Base-by-base conservation (phyloP, 2,329 filamentous ascomycete species). In the Diplodia corticola region DNA sequence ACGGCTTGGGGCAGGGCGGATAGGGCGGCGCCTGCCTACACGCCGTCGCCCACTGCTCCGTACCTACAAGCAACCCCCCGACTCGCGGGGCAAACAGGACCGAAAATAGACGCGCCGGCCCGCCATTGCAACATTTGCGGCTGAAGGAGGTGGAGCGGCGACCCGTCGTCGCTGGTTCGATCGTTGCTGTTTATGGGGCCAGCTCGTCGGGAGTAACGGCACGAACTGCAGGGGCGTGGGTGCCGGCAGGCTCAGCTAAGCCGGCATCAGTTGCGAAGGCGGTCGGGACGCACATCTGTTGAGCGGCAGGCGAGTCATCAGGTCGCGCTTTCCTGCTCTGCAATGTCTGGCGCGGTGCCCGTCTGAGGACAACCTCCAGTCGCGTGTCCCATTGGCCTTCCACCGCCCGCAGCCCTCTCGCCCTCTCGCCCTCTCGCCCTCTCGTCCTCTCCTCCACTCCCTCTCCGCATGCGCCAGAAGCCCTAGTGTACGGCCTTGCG, bases 201-300 rank as follows among this genome's bases (percentile, higher is more conserved):
- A 35, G 57, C 40, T 49, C 44, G 40, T 61, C 57, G 57, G 57
- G 57, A 61, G 57, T 49, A 61, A 49, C 57, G 57, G 57, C 57
- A 61, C 57, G 28, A 22, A n/a, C 22, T 61, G 57, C 57, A 61
- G 57, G 57, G 57, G 57, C 57, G 10, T 20, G 48, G 40, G 20
- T 28, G 57, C 57, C 24, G 35, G 17, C 13, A 15, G 40, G 13
- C 55, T 59, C 55, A 48, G 26, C 40, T 26, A 48, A 44, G 10
- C n/a, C 55, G 15, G 57, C 57, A 7, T 61, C 57, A 20, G 24
- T 49, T 4, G 5, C 30, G 57, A 40, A 30, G 48, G 57, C 57
- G 57, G 57, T 49, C 57, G 48, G 37, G n/a, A 2, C 44, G 40
- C 57, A 49, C 55, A 60, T 26, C 24, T 59, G 54, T 59, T 20